Conservation (phyloP, 331 rosid genomes). For the Dryas integrifolia region DNA sequence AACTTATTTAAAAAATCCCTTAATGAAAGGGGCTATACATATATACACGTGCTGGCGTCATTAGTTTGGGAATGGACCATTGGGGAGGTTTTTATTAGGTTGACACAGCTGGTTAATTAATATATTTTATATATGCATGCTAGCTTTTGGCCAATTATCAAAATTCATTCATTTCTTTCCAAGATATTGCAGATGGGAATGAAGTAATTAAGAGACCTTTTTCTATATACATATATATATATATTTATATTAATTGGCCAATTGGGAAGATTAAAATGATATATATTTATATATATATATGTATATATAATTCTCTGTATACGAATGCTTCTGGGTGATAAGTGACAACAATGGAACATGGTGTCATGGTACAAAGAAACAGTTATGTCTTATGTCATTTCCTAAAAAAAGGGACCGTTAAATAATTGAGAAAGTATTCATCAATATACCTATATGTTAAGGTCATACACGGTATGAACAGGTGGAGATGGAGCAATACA, state of each 20-base stretch:
- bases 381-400: conserved; percentile 23
- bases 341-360: conserved; percentile 10
- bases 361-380: conserved; percentile 21
- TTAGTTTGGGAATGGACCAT: neutral
- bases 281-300: too few relatives aligned
- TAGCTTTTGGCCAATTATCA: too few relatives aligned
- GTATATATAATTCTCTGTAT: neutral
- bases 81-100: too few relatives aligned
- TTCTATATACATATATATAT: neutral
- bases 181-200: neutral
- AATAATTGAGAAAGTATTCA: neutral
- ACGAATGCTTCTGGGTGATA: conserved; percentile 13
- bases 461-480: conserved; percentile 1
- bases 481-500: neutral
- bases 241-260: neutral
- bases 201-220: neutral
- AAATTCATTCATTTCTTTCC: too few relatives aligned
- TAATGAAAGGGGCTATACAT: too few relatives aligned
- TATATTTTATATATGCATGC: too few relatives aligned
- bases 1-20: too few relatives aligned
- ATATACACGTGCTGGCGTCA: neutral
- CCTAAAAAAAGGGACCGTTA: neutral
- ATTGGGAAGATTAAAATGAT: neutral
- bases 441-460: neutral
- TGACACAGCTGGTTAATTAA: too few relatives aligned